Evolutionary conservation across 1,284 basidiomycete species (phyloP).

Genomic region (Porogramme epimiltina): DNA sequence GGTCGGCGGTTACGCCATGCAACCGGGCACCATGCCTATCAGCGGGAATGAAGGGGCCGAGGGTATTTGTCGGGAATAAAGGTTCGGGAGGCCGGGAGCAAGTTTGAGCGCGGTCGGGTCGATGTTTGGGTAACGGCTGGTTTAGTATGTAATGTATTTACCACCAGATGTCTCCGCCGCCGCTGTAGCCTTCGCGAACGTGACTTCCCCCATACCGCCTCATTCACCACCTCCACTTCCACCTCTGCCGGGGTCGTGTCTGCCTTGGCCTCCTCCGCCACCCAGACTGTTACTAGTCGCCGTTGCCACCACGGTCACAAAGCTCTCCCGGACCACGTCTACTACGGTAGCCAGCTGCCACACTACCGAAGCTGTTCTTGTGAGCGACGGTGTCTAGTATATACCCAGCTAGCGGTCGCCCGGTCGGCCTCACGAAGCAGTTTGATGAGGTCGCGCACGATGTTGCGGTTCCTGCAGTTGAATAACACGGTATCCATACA

Average conservation of each 20-base stretch:
- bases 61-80: conserved; percentile 22
- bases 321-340: conserved; percentile 54
- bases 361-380: conserved; percentile 77
- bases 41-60: conserved; percentile 34
- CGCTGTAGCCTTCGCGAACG: conserved; percentile 38
- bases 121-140: conserved; percentile 1
- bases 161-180: conserved; percentile 50
- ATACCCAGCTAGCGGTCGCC: conserved; percentile 93
- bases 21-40: too few species aligned
- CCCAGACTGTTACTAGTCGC: conserved; percentile 51
- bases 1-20: too few species aligned
- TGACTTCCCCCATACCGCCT: conserved; percentile 36
- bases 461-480: conserved; percentile 91
- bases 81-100: conserved; percentile 1
- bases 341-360: conserved; percentile 52
- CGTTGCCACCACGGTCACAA: conserved; percentile 39
- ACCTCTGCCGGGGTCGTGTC: conserved; percentile 29
- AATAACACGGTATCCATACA: conserved; percentile 95
- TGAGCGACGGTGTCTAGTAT: conserved; percentile 85
- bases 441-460: conserved; percentile 90
- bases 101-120: neutral
- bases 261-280: conserved; percentile 41
- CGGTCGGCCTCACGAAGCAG: conserved; percentile 97
- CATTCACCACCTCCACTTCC: conserved; percentile 39
- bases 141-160: conserved; percentile 28